Evolutionary conservation across 2,329 filamentous ascomycete genomes (phyloP).

Genomic region (Aspergillus ibericus): DNA sequence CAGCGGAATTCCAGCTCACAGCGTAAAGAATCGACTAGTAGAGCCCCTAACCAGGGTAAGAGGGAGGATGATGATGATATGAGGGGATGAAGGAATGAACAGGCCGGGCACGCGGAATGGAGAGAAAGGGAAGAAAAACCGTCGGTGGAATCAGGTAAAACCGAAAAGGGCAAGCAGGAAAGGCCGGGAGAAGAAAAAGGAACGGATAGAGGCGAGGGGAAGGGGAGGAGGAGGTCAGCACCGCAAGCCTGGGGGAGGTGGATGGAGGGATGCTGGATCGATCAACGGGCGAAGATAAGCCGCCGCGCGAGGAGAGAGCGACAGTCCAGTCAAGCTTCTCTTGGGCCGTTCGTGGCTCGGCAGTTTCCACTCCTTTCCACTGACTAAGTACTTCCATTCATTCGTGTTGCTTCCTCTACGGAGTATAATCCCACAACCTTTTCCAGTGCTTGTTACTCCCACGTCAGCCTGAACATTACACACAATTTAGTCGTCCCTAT

Average conservation of each 20-base stretch:
- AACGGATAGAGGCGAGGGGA: neutral
- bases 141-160: neutral
- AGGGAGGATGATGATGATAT: neutral
- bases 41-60: neutral
- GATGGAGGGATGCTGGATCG: slow-evolving; percentile 55
- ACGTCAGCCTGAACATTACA: neutral
- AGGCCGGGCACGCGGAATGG: neutral
- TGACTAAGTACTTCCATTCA: neutral
- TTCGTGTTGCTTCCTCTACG: too few species aligned
- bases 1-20: slow-evolving; percentile 1
- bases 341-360: slow-evolving; percentile 25
- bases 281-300: slow-evolving; percentile 27
- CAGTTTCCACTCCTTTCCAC: slow-evolving; percentile 14
- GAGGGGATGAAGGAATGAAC: neutral
- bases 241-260: slow-evolving; percentile 40
- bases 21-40: neutral
- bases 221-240: neutral
- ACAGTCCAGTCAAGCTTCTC: slow-evolving; percentile 36
- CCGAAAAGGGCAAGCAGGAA: too few species aligned
- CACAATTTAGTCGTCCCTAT: too few species aligned
- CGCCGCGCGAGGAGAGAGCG: slow-evolving; percentile 17
- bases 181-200: neutral
- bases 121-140: neutral
- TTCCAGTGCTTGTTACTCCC: neutral
- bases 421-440: neutral